Conservation (phyloP, 805 yeast genomes). For the Barnettozyma botsteinii region DNA sequence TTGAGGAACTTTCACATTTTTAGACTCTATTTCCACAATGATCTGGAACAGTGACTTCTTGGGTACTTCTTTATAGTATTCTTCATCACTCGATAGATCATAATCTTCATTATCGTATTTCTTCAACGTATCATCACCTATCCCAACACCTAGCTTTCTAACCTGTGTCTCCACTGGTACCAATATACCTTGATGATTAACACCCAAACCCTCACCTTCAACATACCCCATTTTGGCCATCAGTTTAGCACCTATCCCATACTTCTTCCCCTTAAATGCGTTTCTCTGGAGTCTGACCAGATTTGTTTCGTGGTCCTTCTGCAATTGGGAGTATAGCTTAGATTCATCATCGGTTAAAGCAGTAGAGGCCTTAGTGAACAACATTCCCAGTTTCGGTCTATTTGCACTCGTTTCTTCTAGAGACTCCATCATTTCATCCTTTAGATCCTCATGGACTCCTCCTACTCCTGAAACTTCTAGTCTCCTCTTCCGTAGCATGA, state of each 20-base stretch:
- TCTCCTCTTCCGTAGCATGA: conserved; percentile 1
- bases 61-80: conserved; percentile 22
- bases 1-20: conserved; percentile 18
- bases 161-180: conserved; percentile 72
- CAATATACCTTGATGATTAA: conserved; percentile 60
- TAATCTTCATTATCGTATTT: conserved; percentile 8
- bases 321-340: not conserved
- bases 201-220: conserved; percentile 83
- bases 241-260: conserved; percentile 83
- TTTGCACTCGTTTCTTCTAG: not conserved
- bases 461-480: not conserved
- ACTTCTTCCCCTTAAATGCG: conserved; percentile 29
- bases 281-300: conserved; percentile 6
- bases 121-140: conserved; percentile 50
- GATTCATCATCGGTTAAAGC: not conserved
- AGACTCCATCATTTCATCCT: not conserved
- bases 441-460: conserved; percentile 15
- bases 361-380: not conserved
- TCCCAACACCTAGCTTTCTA: conserved; percentile 57
- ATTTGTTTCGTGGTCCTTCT: not conserved
- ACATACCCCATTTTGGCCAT: conserved; percentile 83
- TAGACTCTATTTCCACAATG: conserved; percentile 18
- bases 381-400: not conserved
- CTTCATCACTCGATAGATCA: conserved; percentile 20
- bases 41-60: conserved; percentile 23